Conservation (phyloP, 164 flowering plant genomes). For the Aristolochia fimbriata region DNA sequence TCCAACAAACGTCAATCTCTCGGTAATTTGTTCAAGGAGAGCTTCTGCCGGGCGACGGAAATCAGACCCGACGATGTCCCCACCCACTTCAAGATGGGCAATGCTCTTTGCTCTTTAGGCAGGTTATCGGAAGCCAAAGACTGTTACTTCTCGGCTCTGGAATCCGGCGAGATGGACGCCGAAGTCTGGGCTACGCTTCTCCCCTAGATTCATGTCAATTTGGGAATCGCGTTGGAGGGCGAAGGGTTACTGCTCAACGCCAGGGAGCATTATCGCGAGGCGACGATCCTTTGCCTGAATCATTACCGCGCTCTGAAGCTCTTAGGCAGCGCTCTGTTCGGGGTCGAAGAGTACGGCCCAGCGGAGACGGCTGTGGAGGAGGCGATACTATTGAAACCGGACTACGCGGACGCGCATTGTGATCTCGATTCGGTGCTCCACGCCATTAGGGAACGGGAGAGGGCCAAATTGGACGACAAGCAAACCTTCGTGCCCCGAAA, state of each 20-base stretch:
- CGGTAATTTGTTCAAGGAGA: too few species aligned
- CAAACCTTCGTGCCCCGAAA: too few species aligned
- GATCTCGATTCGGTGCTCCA: slow-evolving; percentile 17
- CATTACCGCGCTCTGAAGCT: slow-evolving; percentile 18
- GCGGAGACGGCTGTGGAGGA: slow-evolving; percentile 15
- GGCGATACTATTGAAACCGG: too few species aligned
- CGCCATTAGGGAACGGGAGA: slow-evolving; percentile 14
- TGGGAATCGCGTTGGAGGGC: slow-evolving; percentile 15
- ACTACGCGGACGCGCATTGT: slow-evolving; percentile 13
- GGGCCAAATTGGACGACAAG: too few species aligned
- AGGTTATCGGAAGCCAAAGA: slow-evolving; percentile 7
- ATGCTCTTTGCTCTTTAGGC: slow-evolving; percentile 7
- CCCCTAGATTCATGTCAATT: slow-evolving; percentile 16
- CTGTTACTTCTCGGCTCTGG: slow-evolving; percentile 8
- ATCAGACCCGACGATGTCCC: slow-evolving; percentile 11
- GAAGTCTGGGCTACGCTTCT: slow-evolving; percentile 8
- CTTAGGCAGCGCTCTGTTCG: slow-evolving; percentile 17
- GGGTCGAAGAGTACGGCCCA: slow-evolving; percentile 13
- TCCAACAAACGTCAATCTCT: too few species aligned
- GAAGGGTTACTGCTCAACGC: slow-evolving; percentile 18
- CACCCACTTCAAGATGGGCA: slow-evolving; percentile 12
- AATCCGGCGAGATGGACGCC: slow-evolving; percentile 8
- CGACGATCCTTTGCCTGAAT: too few species aligned
- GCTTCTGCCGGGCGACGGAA: slow-evolving; percentile 11
- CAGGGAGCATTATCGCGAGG: too few species aligned